Evolutionary conservation across 148 eudicot genomes (phyloP).

Genomic region (Diospyros lotus): DNA sequence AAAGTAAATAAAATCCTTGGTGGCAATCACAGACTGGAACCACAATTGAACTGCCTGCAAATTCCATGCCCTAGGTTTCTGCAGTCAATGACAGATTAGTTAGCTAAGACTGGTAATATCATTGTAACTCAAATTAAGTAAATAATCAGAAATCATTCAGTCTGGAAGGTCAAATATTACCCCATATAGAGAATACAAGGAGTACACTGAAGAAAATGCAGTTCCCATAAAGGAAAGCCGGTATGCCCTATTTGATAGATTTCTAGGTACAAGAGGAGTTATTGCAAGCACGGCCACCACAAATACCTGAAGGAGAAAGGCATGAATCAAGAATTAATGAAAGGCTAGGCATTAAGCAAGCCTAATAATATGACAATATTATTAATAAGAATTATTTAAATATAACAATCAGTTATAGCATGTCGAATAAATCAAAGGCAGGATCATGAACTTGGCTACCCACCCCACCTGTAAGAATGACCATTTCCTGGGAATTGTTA

Average conservation of each 20-base stretch:
- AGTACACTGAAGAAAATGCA: slow-evolving; percentile 76
- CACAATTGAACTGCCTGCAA: slow-evolving; percentile 85
- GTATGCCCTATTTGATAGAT: slow-evolving; percentile 76
- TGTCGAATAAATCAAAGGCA: background rate
- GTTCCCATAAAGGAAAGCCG: slow-evolving; percentile 91
- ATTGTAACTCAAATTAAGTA: background rate
- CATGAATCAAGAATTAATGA: background rate
- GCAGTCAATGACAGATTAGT: slow-evolving; percentile 23
- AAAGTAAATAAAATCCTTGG: slow-evolving; percentile 84
- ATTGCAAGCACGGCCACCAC: slow-evolving; percentile 83
- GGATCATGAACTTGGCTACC: background rate
- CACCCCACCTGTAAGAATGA: background rate
- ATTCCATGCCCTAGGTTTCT: slow-evolving; percentile 94
- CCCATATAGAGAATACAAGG: slow-evolving; percentile 94
- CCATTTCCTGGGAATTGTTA: background rate
- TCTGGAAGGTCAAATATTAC: slow-evolving; percentile 37
- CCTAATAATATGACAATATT: background rate
- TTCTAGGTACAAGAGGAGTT: slow-evolving; percentile 65
- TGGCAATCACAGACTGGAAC: slow-evolving; percentile 77
- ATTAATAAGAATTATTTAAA: background rate
- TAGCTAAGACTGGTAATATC: background rate
- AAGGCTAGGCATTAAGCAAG: background rate
- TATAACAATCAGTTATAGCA: background rate
- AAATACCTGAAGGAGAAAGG: slow-evolving; percentile 57
- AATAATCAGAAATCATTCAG: slow-evolving; percentile 3